A percentile compares a stretch with the other conserved stretches of the same genome.
phyloP scores from a whole-genome alignment of 73 alveolate genomes.

The Symbiodinium natans region DNA sequence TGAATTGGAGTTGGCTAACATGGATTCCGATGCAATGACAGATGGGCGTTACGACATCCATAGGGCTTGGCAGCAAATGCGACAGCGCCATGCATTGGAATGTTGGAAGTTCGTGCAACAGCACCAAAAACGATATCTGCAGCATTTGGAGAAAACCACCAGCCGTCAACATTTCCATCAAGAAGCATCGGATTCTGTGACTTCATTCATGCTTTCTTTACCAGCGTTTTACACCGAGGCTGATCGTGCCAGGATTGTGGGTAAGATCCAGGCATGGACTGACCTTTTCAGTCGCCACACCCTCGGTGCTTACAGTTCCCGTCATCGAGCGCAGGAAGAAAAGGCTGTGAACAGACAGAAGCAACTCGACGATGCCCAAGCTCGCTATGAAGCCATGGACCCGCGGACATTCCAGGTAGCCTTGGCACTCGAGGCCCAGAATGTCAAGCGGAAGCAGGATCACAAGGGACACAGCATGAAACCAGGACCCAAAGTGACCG shows the following conservation, averaged over 20 bases:
- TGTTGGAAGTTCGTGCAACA: not conserved
- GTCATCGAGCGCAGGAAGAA: too few species aligned
- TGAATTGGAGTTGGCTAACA: not conserved
- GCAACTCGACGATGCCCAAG: too few species aligned
- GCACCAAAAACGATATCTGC: too few species aligned
- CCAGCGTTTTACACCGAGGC: slow-evolving; percentile 5
- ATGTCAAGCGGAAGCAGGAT: slow-evolving; percentile 5
- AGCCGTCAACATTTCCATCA: not conserved
- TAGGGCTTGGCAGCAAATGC: not conserved
- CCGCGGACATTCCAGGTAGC: slow-evolving; percentile 7
- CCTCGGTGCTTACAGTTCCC: too few species aligned
- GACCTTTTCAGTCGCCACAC: too few species aligned
- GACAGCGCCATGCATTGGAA: not conserved
- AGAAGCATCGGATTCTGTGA: not conserved
- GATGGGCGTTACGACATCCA: not conserved
- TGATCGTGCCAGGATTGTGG: slow-evolving; percentile 3
- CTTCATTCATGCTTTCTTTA: not conserved
- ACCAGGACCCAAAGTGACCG: slow-evolving; percentile 3
- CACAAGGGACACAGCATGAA: not conserved
- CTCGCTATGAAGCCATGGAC: not conserved
- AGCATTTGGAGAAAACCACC: not conserved
- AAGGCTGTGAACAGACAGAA: too few species aligned
- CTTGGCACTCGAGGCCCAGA: not conserved
- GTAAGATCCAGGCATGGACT: slow-evolving; percentile 3
- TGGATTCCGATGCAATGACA: not conserved